Conservation (phyloP, 441 rosid genomes). For the Gossypium davidsonii region DNA sequence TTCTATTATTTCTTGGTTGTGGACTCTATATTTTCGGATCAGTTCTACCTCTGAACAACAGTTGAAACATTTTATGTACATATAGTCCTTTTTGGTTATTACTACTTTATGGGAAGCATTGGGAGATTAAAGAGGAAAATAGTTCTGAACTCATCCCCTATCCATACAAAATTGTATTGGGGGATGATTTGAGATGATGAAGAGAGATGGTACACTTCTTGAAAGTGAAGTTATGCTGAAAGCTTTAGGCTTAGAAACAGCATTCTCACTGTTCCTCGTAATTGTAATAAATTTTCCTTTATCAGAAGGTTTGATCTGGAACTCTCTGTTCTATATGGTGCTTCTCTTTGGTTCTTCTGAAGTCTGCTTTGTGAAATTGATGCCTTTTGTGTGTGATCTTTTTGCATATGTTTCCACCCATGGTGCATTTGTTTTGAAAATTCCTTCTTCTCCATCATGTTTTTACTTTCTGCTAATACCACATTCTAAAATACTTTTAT, state of each 20-base stretch:
- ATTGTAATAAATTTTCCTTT: background rate
- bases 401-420: background rate
- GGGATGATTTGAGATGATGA: background rate
- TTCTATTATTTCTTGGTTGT: background rate
- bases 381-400: background rate
- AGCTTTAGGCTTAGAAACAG: background rate
- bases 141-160: background rate
- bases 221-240: background rate
- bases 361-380: background rate
- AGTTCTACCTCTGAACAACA: background rate
- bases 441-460: constrained; percentile 2
- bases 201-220: background rate
- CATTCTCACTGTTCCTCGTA: background rate
- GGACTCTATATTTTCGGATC: background rate
- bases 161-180: background rate
- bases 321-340: background rate
- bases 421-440: background rate
- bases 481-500: constrained; percentile 23
- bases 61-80: background rate
- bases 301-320: background rate
- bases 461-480: constrained; percentile 9
- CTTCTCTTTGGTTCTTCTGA: background rate
- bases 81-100: background rate
- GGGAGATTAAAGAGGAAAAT: background rate
- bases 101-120: constrained; percentile 1